These are phyloP conservation scores for Pichia cactophila DNA, from an alignment of 1,139 yeast species.

Conservation along the genomic window DNA sequence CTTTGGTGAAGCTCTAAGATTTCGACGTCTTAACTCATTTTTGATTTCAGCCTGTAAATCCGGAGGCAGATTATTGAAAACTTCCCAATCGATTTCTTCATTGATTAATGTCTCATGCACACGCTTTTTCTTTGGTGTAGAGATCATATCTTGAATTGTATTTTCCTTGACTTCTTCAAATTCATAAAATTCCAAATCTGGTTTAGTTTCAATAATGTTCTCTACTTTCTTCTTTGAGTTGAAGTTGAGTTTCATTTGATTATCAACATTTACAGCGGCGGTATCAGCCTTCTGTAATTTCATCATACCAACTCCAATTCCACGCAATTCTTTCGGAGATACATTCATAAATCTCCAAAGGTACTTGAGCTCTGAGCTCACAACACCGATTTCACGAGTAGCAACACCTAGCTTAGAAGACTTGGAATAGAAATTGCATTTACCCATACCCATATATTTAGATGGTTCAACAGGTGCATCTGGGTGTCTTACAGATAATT, in stretches of 20 bases:
- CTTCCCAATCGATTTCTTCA: constrained; percentile 42
- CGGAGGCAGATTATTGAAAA: constrained; percentile 46
- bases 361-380: constrained; percentile 55
- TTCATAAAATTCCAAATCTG: not conserved
- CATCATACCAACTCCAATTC: constrained; percentile 64
- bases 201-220: not conserved
- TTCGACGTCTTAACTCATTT: constrained; percentile 33
- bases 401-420: constrained; percentile 55
- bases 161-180: no score
- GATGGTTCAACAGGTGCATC: constrained; percentile 69
- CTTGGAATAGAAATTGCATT: constrained; percentile 58
- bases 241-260: constrained; percentile 41
- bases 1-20: constrained; percentile 18
- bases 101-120: no score
- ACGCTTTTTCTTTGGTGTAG: not conserved
- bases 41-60: constrained; percentile 44
- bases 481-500: constrained; percentile 54
- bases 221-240: constrained; percentile 4
- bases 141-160: not conserved
- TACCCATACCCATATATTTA: constrained; percentile 79
- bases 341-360: constrained; percentile 50
- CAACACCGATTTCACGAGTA: constrained; percentile 53
- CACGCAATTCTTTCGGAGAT: constrained; percentile 59
- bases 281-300: constrained; percentile 40
- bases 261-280: constrained; percentile 20